These are phyloP conservation scores for Cucumis melo DNA, from an alignment of 306 rosid species.

Conservation along the genomic window DNA sequence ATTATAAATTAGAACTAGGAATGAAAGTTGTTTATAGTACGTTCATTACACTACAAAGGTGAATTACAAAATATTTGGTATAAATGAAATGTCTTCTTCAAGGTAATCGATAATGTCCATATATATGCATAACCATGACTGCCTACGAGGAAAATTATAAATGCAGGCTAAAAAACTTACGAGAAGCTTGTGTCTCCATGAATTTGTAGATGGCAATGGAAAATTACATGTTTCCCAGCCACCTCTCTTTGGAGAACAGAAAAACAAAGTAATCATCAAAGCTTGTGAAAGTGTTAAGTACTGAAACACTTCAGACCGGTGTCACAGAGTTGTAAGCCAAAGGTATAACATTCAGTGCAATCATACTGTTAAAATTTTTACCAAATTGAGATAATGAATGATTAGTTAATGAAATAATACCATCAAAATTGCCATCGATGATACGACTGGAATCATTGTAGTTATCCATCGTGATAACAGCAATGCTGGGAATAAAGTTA, in stretches of 20 bases:
- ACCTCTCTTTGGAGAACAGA: not conserved
- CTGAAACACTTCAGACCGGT: not conserved
- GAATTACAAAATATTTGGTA: not conserved
- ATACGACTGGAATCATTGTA: conserved; percentile 90
- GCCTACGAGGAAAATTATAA: not conserved
- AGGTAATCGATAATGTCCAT: not conserved
- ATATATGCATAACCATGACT: not conserved
- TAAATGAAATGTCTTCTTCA: not conserved
- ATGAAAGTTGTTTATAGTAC: not conserved
- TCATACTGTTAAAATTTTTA: not conserved
- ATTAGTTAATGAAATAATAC: conserved; percentile 20
- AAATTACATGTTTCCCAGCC: conserved; percentile 5
- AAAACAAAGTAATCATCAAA: conserved; percentile 4
- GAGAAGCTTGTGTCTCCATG: not conserved
- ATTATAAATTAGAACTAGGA: not conserved
- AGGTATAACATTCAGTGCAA: not conserved
- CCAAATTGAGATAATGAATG: not conserved
- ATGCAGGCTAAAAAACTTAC: not conserved
- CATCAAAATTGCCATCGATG: conserved; percentile 93
- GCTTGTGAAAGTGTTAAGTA: not conserved
- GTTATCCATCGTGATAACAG: conserved; percentile 90
- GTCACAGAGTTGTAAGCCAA: not conserved
- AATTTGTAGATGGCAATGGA: conserved; percentile 7
- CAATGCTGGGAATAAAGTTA: conserved; percentile 85
- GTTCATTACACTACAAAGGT: not conserved